Evolutionary conservation across 2,329 filamentous ascomycete species (phyloP), one percentile per base, ranked within the genome.

Genomic region (Ceratocystis eucalypticola): DNA sequence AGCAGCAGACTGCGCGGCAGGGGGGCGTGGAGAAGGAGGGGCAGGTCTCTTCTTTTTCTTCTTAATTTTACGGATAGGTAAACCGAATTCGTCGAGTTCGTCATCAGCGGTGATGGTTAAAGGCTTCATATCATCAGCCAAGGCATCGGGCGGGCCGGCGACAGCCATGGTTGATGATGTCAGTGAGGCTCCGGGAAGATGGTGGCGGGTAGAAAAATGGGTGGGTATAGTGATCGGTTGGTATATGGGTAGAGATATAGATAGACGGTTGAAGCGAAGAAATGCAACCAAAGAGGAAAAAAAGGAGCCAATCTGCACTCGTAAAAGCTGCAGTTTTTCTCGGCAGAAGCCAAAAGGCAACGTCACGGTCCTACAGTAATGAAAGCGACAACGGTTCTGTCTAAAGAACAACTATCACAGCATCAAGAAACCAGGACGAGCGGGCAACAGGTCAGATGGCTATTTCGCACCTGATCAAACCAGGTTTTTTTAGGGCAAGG

Each of bases 11-110:
- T 20, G 30, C 10, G 30, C 30, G 7, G 33, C 10, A 41, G 59
- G 46, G 22, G 66, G 66, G 28, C 55, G 30, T 30, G 8, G 64
- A 17, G 22, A 70, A 67, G n/a, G 70, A 65, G 25, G 70, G 63
- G 12, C 62, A 66, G 53, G 69, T 68, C 64, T 72, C 66, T 65
- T 66, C 65, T 62, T 72, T 15, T 68, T 68, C 37, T 62, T 69
- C 48, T n/a, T 72, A 37, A 69, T 61, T 65, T 57, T 70, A 66
- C 64, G 67, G 69, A 87, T 80, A 20, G 86, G 86, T 69, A 90
- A 76, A 63, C 87, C 87, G 73, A 89, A 90, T 70, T 90, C 87
- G 74, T 90, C 87, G 68, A 85, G 76, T 71, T 87, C 83, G 62
- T 68, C 67, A 33, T 68, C 67, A 44, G 67, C 64, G 5, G 67